These are phyloP conservation scores for Boechera retrofracta DNA, from an alignment of 345 rosid genomes.

Conservation along the genomic window DNA sequence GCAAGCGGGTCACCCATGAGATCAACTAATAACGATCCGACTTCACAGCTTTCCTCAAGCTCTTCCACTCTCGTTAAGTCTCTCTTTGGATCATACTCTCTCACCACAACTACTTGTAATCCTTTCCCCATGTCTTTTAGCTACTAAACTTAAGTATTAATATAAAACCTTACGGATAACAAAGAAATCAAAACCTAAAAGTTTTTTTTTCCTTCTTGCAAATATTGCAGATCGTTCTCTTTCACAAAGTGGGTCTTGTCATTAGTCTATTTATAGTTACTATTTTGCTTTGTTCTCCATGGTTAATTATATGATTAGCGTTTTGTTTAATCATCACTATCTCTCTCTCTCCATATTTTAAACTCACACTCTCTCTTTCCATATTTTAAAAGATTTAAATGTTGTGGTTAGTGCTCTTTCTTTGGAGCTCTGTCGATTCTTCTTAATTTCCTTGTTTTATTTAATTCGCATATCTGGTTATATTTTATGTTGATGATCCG, in stretches of 20 bases:
- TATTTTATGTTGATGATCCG: slow-evolving; percentile 44
- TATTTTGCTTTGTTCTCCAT: slow-evolving; percentile 35
- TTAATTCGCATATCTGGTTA: slow-evolving; percentile 35
- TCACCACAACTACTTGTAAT: slow-evolving; percentile 52
- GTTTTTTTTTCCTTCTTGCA: slow-evolving; percentile 21
- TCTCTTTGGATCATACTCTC: slow-evolving; percentile 68
- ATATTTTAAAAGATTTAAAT: not conserved
- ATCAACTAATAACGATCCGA: slow-evolving; percentile 93
- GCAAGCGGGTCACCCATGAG: slow-evolving; percentile 97
- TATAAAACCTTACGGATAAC: slow-evolving; percentile 16
- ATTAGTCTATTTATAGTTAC: slow-evolving; percentile 47
- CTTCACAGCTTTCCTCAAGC: slow-evolving; percentile 88
- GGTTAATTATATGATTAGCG: slow-evolving; percentile 30
- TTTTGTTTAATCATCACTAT: slow-evolving; percentile 42
- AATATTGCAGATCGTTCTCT: slow-evolving; percentile 34
- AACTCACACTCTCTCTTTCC: slow-evolving; percentile 32
- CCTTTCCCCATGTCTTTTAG: slow-evolving; percentile 40
- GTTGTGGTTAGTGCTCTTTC: slow-evolving; percentile 44
- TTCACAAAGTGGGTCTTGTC: slow-evolving; percentile 38
- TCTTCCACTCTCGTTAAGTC: slow-evolving; percentile 69
- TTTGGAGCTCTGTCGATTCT: slow-evolving; percentile 44
- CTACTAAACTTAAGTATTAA: slow-evolving; percentile 1
- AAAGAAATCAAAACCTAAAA: slow-evolving; percentile 5
- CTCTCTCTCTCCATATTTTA: slow-evolving; percentile 21
- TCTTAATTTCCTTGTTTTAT: slow-evolving; percentile 18